Percentiles rank a stretch among this genome's conserved stretches.
Conservation (phyloP, 441 rosid species). For the Erodium trifolium region DNA sequence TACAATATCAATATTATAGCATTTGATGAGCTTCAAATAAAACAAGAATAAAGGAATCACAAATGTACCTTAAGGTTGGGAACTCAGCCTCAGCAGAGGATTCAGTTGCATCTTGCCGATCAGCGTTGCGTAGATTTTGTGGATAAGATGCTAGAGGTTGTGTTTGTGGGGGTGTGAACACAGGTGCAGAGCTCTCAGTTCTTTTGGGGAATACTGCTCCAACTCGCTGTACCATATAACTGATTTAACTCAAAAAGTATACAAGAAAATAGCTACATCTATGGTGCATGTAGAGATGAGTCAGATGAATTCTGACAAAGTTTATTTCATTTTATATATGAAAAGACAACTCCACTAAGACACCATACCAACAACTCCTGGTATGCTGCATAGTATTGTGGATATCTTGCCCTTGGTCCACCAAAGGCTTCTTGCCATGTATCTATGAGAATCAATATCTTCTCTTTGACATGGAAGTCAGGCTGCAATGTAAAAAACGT, state of each 20-base stretch:
- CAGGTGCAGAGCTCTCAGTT: conserved; percentile 81
- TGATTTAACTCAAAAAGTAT: conserved; percentile 13
- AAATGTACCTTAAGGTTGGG: conserved; percentile 70
- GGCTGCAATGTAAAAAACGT: conserved; percentile 49
- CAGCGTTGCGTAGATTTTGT: conserved; percentile 55
- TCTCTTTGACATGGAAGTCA: conserved; percentile 83
- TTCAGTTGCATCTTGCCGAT: conserved; percentile 49
- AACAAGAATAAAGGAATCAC: conserved; percentile 12
- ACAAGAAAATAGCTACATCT: neutral
- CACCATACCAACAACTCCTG: conserved; percentile 83
- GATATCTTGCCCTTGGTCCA: conserved; percentile 89
- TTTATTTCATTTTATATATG: neutral
- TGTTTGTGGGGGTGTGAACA: conserved; percentile 90
- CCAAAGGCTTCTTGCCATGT: conserved; percentile 99
- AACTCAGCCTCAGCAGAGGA: conserved; percentile 77
- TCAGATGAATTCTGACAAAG: neutral
- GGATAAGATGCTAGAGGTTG: conserved; percentile 80
- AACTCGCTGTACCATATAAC: conserved; percentile 59
- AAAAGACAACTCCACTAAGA: conserved; percentile 6
- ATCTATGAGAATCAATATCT: conserved; percentile 74
- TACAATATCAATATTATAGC: neutral
- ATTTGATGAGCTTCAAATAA: conserved; percentile 7
- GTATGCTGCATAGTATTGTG: conserved; percentile 89
- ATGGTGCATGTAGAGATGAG: neutral
- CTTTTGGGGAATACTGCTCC: conserved; percentile 97